Evolutionary conservation across 2,329 filamentous ascomycete genomes (phyloP), one percentile per base, ranked within the genome.

Genomic region (Claviceps citrina): DNA sequence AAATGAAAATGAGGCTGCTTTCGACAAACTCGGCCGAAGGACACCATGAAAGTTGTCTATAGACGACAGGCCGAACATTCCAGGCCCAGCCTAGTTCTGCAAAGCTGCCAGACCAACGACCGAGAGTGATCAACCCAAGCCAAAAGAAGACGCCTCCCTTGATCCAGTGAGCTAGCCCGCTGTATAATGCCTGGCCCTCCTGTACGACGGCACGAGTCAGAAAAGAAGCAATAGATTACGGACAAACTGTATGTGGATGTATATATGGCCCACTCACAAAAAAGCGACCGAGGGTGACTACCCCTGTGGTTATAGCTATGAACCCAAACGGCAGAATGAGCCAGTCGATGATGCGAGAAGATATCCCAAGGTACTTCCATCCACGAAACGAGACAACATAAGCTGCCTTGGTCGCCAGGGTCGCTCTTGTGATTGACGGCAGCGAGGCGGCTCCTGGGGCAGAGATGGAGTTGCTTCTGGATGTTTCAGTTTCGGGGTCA

Each of bases 121-220:
- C 86, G 4, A 96, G 68, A 0, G 84, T 93, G 44, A 95, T 63
- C 16, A 94, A 62, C 7, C 89, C 89, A 46, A 93, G 84, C 78
- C 84, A 91, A 63, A 95, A 85, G 66, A 96, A 96, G 40, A 96
- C 81, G 3, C 84, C 84, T 34, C 89, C 89, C 58, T 96, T 96
- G 58, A 95, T 78, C 65, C 84, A 94, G 55, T 96, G 89, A 7
- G 89, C 89, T 31, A 95, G 68, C 2, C 89, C 85, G 49, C 78
- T 87, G 65, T 89, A 93, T 42, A 95, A 65, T 3, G 67, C 67
- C 18, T 59, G 58, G 5, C 73, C 80, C 56, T 81, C 78, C 81
- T 86, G 30, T 31, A 9, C 16, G 30, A 4, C n/a, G n/a, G n/a
- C n/a, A n/a, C n/a, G n/a, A n/a, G n/a, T n/a, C n/a, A n/a, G n/a